Evolutionary conservation across 495 filamentous ascomycete species (phyloP), one percentile per base, ranked within the genome.

Genomic region (Entonaema liquescens): DNA sequence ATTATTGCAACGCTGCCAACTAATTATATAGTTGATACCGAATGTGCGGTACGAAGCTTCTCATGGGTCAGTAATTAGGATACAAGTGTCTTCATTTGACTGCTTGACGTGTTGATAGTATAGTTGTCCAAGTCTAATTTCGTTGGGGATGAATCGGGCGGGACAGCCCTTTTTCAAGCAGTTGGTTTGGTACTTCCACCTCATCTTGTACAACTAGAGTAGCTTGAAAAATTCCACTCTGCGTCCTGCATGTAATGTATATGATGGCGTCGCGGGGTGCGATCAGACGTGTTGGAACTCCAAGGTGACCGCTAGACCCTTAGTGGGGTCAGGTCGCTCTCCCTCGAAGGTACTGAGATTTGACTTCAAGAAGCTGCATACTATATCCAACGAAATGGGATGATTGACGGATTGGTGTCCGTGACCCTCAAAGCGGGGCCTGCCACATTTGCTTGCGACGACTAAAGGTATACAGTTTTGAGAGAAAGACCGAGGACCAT

Each of bases 71-170:
- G 12, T 23, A 2, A 13, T 15, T 35, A 57, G 29, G 2, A 19
- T 44, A 23, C 17, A 59, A 53, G 69, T 71, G 69, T 63, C 58
- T 62, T 67, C 64, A 67, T 67, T 50, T 62, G 25, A 19, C 31
- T 57, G 21, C 26, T 59, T 60, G 59, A 59, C 69, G 59, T 63
- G 63, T 65, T 60, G 15, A n/a, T 40, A 25, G 38, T n/a, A 63
- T 26, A 54, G 6, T 29, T 28, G 35, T 21, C 11, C 26, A 36
- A 35, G 15, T 17, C 19, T 6, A 57, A 11, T 35, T 15, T 9
- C 17, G 1, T 25, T 15, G 33, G 7, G 21, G 15, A 23, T 15
- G 1, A 25, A 36, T 15, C 3, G 40, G 15, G 12, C 29, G 25
- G 23, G 50, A 29, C 25, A 26, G 21, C 29, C 35, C 21, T 31